phyloP scores from a whole-genome alignment of 495 filamentous ascomycete species.

The Aspergillus incahuasiensis region DNA sequence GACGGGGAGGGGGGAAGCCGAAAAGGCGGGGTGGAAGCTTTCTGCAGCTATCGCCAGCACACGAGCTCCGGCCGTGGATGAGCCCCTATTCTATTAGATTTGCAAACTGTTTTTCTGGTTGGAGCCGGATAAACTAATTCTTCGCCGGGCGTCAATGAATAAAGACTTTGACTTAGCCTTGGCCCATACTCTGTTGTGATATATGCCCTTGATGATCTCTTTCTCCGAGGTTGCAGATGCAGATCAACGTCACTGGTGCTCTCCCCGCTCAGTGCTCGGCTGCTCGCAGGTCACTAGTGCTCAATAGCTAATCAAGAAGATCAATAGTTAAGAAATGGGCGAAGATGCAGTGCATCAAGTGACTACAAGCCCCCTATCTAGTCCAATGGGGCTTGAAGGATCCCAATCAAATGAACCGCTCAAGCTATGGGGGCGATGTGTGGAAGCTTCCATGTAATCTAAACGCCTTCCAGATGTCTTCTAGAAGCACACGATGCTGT shows the following conservation, averaged over 20 bases:
- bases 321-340: background rate
- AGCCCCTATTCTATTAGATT: background rate
- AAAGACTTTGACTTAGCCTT: background rate
- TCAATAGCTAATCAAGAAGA: background rate
- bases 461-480: constrained; percentile 27
- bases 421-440: background rate
- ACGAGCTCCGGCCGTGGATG: background rate
- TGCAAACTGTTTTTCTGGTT: background rate
- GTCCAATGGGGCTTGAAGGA: background rate
- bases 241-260: constrained; percentile 14
- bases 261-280: background rate
- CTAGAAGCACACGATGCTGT: constrained; percentile 21
- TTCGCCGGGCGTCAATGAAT: background rate
- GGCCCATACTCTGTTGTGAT: background rate
- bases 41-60: background rate
- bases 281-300: background rate
- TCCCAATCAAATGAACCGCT: background rate
- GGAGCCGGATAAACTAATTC: background rate
- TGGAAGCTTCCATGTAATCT: constrained; percentile 21
- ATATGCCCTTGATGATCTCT: background rate
- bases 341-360: background rate
- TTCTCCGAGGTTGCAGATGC: background rate
- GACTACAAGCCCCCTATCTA: background rate
- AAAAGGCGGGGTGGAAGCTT: constrained; percentile 16
- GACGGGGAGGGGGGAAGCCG: background rate